Evolutionary conservation across 2,329 filamentous ascomycete genomes (phyloP), one percentile per base, ranked within the genome.

Genomic region (Ascochyta viciae-villosae): DNA sequence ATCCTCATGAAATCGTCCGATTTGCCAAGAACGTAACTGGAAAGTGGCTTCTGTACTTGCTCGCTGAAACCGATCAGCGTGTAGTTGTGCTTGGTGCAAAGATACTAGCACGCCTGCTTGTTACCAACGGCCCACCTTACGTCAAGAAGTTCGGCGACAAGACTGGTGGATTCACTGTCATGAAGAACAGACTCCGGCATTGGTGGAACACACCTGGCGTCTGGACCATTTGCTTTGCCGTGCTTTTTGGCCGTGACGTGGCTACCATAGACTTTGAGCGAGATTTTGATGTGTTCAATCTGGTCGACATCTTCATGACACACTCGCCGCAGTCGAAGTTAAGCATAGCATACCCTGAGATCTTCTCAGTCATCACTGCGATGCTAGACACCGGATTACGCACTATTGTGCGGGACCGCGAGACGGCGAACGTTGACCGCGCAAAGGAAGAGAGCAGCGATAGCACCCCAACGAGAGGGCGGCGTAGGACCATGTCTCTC

Each of bases 21-120:
- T 98, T 99, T 80, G 91, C 92, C 5, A 90, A 89, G 70, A 96
- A 94, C 1, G 94, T 99, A 8, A 97, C 94, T 22, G 96, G 96
- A 66, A 96, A 96, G 89, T 97, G 93, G 93, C 84, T 96, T 13
- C 80, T 99, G 13, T 96, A 97, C 74, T 84, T 99, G 13, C 83
- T 98, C 46, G 91, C 91, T 7, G 93, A 97, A 72, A 87, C 91
- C 58, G 90, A 98, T 56, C 83, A 90, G 6, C 89, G 92, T 63
- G 88, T 96, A 22, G 89, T 97, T 10, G 82, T 92, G 13, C 84
- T 92, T 47, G 91, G 91, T 13, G 85, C 87, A 63, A 93, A 90
- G 68, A 94, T 99, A 48, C 80, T 99, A 23, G 89, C 92, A 23
- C 87, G 92, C 34, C 83, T 97, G 3, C 81, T 99, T 6, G 86